Evolutionary conservation across 805 yeast species (phyloP).

Genomic region (Schwanniomyces vanrijiae): DNA sequence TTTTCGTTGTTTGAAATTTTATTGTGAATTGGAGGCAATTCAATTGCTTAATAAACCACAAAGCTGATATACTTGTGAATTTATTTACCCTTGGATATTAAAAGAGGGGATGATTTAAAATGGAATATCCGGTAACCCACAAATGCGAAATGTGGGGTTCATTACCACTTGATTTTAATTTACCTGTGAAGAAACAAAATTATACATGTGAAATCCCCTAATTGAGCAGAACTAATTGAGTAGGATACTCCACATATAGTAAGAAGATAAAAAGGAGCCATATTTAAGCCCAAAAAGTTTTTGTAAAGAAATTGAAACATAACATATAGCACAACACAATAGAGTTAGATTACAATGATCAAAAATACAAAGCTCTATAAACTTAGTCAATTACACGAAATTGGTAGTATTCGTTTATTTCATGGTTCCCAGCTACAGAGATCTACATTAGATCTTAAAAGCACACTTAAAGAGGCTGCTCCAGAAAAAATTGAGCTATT

Average conservation of each 20-base stretch:
- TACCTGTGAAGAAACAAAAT: not conserved
- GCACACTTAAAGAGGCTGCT: slow-evolving; percentile 86
- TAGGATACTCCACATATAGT: not conserved
- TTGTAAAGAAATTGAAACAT: no score
- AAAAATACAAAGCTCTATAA: not conserved
- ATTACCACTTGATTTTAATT: not conserved
- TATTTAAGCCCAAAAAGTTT: no score
- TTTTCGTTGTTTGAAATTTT: not conserved
- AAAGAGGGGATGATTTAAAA: not conserved
- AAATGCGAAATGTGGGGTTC: not conserved
- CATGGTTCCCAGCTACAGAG: not conserved
- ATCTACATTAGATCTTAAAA: slow-evolving; percentile 61
- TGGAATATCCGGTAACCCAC: not conserved
- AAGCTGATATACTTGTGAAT: not conserved
- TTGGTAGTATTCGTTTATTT: not conserved
- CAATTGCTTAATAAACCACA: not conserved
- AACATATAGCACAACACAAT: no score
- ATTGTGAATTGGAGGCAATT: not conserved
- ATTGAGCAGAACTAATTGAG: not conserved
- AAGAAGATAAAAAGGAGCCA: not conserved
- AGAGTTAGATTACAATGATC: not conserved
- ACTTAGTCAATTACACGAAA: not conserved
- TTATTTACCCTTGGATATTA: not conserved
- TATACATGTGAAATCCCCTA: not conserved
- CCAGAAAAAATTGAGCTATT: slow-evolving; percentile 91